Evolutionary conservation across 352 stramenopile genomes (phyloP).

Genomic region (Phytophthora uliginosa): DNA sequence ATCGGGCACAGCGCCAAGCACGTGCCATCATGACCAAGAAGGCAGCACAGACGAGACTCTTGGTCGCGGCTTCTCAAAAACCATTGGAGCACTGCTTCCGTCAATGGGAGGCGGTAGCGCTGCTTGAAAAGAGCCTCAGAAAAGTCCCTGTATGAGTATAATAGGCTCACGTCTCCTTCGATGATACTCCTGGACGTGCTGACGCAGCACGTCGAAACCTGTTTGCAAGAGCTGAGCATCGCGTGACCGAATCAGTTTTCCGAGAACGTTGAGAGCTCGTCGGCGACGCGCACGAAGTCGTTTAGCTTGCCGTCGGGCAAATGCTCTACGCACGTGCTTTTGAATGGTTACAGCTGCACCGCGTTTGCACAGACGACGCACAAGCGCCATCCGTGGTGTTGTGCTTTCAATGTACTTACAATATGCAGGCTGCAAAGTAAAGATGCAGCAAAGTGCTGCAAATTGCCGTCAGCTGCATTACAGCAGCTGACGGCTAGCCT

Average conservation of each 20-base stretch:
- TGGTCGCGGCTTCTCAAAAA: conserved; percentile 59
- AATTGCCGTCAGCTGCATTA: too few species aligned
- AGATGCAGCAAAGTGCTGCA: too few species aligned
- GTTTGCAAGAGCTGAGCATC: conserved; percentile 41
- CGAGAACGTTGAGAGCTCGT: conserved; percentile 45
- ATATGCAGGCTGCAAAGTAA: too few species aligned
- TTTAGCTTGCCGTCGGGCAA: conserved; percentile 48
- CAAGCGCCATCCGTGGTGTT: too few species aligned
- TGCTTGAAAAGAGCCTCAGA: conserved; percentile 69
- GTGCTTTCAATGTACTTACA: too few species aligned
- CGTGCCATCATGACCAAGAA: conserved; percentile 58
- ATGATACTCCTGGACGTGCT: conserved; percentile 41
- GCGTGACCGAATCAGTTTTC: conserved; percentile 46
- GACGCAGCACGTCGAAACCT: conserved; percentile 43
- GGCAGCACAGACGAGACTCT: conserved; percentile 53
- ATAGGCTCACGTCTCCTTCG: conserved; percentile 9
- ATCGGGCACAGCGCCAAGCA: conserved; percentile 52
- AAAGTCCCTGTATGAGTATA: conserved; percentile 53
- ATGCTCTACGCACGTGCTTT: conserved; percentile 52
- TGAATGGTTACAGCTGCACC: conserved; percentile 60
- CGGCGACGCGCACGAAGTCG: conserved; percentile 44
- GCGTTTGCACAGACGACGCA: conserved; percentile 53
- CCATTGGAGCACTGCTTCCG: conserved; percentile 71
- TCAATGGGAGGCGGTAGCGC: conserved; percentile 59
- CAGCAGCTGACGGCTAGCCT: too few species aligned